These are phyloP conservation scores for Logfia minima DNA, from an alignment of 129 eudicot species.

Conservation along the genomic window DNA sequence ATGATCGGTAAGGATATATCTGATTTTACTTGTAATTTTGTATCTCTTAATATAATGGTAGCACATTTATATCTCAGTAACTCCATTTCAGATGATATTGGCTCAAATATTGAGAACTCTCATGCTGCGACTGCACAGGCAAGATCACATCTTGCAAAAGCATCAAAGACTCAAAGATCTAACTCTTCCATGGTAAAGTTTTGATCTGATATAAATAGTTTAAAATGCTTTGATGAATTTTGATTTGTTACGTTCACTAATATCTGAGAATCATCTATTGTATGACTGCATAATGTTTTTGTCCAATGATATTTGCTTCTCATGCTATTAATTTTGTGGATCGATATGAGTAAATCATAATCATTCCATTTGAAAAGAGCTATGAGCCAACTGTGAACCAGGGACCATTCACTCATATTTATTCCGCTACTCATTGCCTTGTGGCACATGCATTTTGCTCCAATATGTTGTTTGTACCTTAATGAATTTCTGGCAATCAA, in stretches of 20 bases:
- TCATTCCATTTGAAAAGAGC: no score
- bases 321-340: not conserved
- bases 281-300: not conserved
- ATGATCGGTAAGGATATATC: conserved; percentile 50
- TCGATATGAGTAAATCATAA: no score
- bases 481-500: not conserved
- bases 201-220: not conserved
- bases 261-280: not conserved
- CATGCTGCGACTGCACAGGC: conserved; percentile 64
- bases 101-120: conserved; percentile 63
- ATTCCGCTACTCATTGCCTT: no score
- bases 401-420: no score
- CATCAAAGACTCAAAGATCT: conserved; percentile 69
- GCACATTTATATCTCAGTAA: not conserved
- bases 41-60: not conserved
- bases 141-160: conserved; percentile 57
- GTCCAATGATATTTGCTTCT: not conserved
- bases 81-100: conserved; percentile 57
- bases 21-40: not conserved
- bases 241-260: not conserved
- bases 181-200: conserved; percentile 62
- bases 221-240: not conserved
- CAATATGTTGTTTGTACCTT: not conserved
- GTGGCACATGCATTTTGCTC: no score
- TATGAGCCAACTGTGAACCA: no score